Evolutionary conservation across 2,329 filamentous ascomycete species (phyloP).

Genomic region (Paecilomyces sp.): DNA sequence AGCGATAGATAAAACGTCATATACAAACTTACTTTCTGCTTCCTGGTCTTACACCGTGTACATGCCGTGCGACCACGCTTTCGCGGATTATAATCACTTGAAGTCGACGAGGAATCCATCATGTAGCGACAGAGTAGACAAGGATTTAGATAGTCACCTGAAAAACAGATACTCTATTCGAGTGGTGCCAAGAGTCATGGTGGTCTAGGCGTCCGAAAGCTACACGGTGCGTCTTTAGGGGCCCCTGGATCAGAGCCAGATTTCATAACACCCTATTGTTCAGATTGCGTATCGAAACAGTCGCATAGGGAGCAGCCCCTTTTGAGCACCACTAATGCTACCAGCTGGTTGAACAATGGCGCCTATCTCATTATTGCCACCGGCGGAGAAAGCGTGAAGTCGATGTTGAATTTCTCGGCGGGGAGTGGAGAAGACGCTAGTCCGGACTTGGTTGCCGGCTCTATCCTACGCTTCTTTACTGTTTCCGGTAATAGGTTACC

Average conservation of each 20-base stretch:
- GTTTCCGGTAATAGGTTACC: too few relatives aligned
- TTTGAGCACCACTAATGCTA: neutral
- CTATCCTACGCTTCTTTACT: neutral
- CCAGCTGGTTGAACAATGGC: neutral
- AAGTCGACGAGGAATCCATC: conserved; percentile 11
- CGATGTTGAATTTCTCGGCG: neutral
- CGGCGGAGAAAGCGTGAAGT: neutral
- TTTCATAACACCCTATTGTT: neutral
- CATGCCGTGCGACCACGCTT: conserved; percentile 41
- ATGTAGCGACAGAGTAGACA: neutral
- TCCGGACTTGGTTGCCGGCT: neutral
- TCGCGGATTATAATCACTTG: conserved; percentile 32
- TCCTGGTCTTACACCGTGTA: conserved; percentile 39
- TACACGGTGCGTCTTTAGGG: neutral
- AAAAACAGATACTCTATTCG: neutral
- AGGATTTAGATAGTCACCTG: neutral
- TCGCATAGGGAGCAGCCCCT: neutral
- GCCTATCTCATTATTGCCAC: neutral
- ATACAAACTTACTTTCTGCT: conserved; percentile 32
- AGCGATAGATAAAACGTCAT: neutral
- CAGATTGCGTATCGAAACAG: neutral
- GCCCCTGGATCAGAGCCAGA: neutral
- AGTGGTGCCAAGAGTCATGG: neutral
- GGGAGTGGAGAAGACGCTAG: neutral
- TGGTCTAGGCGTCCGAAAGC: neutral